Percentiles rank a stretch among this genome's conserved stretches.
These are phyloP conservation scores for Pulveroboletus sp. DNA, from an alignment of 768 basidiomycete species.

Conservation along the genomic window DNA sequence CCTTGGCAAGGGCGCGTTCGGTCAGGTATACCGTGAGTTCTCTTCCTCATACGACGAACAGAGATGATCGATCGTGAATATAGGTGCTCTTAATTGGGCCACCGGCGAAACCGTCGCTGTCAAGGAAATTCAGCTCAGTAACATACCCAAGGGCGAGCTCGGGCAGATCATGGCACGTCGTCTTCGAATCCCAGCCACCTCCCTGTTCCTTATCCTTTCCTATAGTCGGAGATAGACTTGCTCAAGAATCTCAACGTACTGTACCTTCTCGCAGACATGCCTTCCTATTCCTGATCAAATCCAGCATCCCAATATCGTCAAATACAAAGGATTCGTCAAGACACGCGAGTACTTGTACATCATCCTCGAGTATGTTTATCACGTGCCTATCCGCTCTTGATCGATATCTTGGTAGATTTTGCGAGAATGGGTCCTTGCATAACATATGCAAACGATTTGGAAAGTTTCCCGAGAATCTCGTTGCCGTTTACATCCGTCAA, in stretches of 20 bases:
- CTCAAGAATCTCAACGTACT: constrained; percentile 93
- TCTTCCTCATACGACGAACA: constrained; percentile 33
- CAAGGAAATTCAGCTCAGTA: constrained; percentile 93
- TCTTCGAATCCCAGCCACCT: neutral
- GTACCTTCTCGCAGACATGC: constrained; percentile 1
- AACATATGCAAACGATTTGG: constrained; percentile 96
- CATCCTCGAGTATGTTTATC: constrained; percentile 74
- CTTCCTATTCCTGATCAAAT: constrained; percentile 12
- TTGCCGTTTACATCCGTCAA: constrained; percentile 95
- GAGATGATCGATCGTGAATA: constrained; percentile 60
- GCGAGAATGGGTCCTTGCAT: constrained; percentile 96
- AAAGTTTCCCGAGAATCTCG: constrained; percentile 96
- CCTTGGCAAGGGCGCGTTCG: constrained; percentile 94
- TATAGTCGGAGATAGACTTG: constrained; percentile 91
- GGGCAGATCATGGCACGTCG: constrained; percentile 88
- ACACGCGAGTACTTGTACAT: constrained; percentile 93
- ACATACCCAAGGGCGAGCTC: constrained; percentile 89
- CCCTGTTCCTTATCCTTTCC: constrained; percentile 6
- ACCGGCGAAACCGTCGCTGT: constrained; percentile 98
- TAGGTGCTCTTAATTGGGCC: constrained; percentile 89
- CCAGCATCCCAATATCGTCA: constrained; percentile 95
- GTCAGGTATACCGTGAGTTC: constrained; percentile 90
- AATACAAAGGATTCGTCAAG: constrained; percentile 98
- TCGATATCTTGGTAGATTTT: constrained; percentile 51
- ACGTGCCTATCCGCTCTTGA: neutral